phyloP scores from a whole-genome alignment of 2,329 filamentous ascomycete genomes.

The Lasiodiplodia gonubiensis region DNA sequence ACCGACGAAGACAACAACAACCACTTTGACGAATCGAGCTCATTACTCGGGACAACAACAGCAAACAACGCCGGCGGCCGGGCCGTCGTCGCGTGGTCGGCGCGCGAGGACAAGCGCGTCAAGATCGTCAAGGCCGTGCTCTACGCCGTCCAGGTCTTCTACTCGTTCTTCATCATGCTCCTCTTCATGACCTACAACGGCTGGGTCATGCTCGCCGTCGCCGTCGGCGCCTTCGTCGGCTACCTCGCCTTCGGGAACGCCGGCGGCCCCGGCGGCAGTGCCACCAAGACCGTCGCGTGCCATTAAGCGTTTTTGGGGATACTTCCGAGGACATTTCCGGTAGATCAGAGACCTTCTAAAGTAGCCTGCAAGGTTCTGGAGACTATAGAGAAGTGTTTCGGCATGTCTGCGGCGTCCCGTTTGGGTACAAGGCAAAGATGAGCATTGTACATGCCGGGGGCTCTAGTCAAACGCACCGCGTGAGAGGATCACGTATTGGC shows the following conservation, averaged over 20 bases:
- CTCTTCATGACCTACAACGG: conserved; percentile 99
- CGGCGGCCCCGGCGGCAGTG: conserved; percentile 52
- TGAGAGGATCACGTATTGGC: too few relatives aligned
- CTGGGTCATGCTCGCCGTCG: conserved; percentile 93
- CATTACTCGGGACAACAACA: conserved; percentile 68
- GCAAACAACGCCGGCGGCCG: conserved; percentile 60
- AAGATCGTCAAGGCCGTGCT: conserved; percentile 80
- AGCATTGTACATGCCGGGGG: too few relatives aligned
- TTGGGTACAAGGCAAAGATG: too few relatives aligned
- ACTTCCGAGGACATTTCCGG: background rate
- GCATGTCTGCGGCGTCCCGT: background rate
- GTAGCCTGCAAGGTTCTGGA: background rate
- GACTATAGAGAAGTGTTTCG: background rate
- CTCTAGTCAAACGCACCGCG: background rate
- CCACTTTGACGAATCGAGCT: conserved; percentile 61
- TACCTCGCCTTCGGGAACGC: conserved; percentile 78
- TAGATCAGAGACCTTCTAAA: background rate
- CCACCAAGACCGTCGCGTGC: conserved; percentile 87
- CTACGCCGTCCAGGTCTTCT: conserved; percentile 95
- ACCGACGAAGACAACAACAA: conserved; percentile 4
- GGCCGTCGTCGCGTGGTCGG: conserved; percentile 19
- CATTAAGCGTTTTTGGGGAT: conserved; percentile 60
- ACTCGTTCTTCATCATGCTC: conserved; percentile 99
- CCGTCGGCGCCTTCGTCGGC: conserved; percentile 85
- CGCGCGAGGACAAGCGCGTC: conserved; percentile 64